These are phyloP conservation scores for Camillea tinctor DNA, from an alignment of 2,329 filamentous ascomycete genomes.

Conservation along the genomic window DNA sequence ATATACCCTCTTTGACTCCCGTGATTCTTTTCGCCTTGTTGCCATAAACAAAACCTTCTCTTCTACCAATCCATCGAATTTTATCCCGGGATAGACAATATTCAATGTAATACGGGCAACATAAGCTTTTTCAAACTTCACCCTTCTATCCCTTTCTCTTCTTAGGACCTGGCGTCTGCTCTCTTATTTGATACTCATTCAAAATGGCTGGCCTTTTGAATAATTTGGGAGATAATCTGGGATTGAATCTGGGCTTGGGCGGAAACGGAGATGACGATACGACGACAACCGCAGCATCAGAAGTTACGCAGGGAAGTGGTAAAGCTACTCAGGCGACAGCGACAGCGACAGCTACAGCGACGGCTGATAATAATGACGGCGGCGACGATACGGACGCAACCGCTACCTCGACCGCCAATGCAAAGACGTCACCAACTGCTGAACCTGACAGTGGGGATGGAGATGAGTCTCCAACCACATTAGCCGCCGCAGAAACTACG, in stretches of 20 bases:
- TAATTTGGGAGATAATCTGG: slow-evolving; percentile 22
- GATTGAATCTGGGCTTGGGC: slow-evolving; percentile 11
- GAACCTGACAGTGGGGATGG: slow-evolving; percentile 4
- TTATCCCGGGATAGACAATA: slow-evolving; percentile 5
- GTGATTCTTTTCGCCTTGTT: slow-evolving; percentile 7
- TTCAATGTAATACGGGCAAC: slow-evolving; percentile 18
- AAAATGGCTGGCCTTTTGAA: slow-evolving; percentile 31
- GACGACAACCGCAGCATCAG: slow-evolving; percentile 6
- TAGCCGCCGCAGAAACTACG: not conserved
- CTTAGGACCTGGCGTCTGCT: slow-evolving; percentile 30
- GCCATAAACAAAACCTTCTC: slow-evolving; percentile 11
- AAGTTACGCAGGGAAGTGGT: slow-evolving; percentile 3
- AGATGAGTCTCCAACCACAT: slow-evolving; percentile 1
- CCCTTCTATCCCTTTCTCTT: slow-evolving; percentile 19
- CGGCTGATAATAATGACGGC: not conserved
- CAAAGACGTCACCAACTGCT: slow-evolving; percentile 5
- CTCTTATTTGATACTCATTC: slow-evolving; percentile 15
- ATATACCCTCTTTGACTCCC: not conserved
- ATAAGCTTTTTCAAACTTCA: slow-evolving; percentile 7
- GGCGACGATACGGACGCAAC: slow-evolving; percentile 10
- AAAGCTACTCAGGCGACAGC: not conserved
- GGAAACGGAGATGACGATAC: slow-evolving; percentile 8
- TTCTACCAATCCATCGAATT: slow-evolving; percentile 8
- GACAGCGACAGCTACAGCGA: slow-evolving; percentile 3
- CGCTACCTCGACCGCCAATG: slow-evolving; percentile 7